Base-by-base conservation (phyloP, 2,329 filamentous ascomycete genomes). In the Sporothrix inflata region DNA sequence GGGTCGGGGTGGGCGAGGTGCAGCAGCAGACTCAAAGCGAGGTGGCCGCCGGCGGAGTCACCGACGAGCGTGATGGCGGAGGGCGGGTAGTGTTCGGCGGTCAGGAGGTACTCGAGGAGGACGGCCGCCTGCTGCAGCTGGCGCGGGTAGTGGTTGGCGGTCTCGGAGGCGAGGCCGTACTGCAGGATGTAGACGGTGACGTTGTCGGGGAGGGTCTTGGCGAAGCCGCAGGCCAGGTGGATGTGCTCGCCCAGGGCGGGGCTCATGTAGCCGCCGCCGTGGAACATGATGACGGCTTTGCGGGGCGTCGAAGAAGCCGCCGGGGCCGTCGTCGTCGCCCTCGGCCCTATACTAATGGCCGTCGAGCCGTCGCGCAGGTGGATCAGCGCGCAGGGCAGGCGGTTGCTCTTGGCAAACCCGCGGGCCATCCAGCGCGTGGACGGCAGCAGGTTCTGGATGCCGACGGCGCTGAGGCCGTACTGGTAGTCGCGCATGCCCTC, bases 401-500 rank as follows among this genome's bases (percentile, higher is more conserved):
- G 24, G 65, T 60, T 60, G 51, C 45, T 42, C 6, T 34, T 9
- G 16, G 71, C 71, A 34, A 51, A 68, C 1, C 27, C n/a, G 21
- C 40, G 16, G 30, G 47, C 53, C 14, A 40, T 21, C 38, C 24
- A 63, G 38, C 16, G 14, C 34, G 71, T 72, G 19, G 71, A 53
- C 11, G 65, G 65, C 19, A 72, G 53, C 65, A 72, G 40, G 55
- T 72, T 68, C 34, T 72, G 71, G 45, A 69, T 69, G 65, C 65
- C 55, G n/a, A 72, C 65, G 21, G 60, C 65, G 55, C 42, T 51
- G 34, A 72, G 49, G 38, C 61, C 70, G 61, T 34, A 57, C 60
- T 71, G 70, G 61, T 71, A 71, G 19, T 71, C 70, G 49, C 61
- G 49, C 70, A 71, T 71, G 34, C 70, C 69, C 70, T 71, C 70